Evolutionary conservation across 2,329 filamentous ascomycete genomes (phyloP), one percentile per base, ranked within the genome.

Genomic region (Aureobasidium uvarum): DNA sequence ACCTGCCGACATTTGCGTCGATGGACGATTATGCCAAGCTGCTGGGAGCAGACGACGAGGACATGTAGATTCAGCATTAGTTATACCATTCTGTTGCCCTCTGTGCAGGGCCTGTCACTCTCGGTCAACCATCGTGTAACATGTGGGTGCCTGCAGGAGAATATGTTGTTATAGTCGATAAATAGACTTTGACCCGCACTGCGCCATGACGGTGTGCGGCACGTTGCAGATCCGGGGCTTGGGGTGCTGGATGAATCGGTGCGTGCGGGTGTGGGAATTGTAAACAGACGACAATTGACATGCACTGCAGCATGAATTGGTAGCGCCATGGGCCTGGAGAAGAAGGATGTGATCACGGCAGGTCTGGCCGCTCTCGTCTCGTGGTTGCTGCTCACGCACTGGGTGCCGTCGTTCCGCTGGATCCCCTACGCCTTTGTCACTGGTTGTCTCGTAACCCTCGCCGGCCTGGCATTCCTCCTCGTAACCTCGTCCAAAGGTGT

Each of bases 1-100:
- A 87, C 69, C 81, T 99, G 71, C 95, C 95, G 7, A 96, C 87
- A 41, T 99, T 99, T 80, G 95, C 96, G 23, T 96, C 91, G 38
- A 89, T 85, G 38, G 95, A 98, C 64, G 95, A 98, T 75, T 99
- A 98, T 77, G 94, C 92, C 18, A 90, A 89, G 72, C 83, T 77
- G 69, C 66, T 77, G 50, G 68, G 67, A 28, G 65, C 39, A 31
- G 65, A 66, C 43, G 65, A 66, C 50, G 65, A 63, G 28, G 63
- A 58, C 25, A 51, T 41, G 45, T 65, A 65, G 63, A 65, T 41
- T 54, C 39, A 58, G 60, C 11, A n/a, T 36, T 54, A 38, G 3
- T 43, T 63, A 63, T 63, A 63, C 36, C 38, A 63, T 45, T 31
- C 7, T 31, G 33, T 31, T 39, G 31, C 16, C 45, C 33, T 28